phyloP scores from a whole-genome alignment of 2,329 filamentous ascomycete genomes.

The Aspergillus tamarii region DNA sequence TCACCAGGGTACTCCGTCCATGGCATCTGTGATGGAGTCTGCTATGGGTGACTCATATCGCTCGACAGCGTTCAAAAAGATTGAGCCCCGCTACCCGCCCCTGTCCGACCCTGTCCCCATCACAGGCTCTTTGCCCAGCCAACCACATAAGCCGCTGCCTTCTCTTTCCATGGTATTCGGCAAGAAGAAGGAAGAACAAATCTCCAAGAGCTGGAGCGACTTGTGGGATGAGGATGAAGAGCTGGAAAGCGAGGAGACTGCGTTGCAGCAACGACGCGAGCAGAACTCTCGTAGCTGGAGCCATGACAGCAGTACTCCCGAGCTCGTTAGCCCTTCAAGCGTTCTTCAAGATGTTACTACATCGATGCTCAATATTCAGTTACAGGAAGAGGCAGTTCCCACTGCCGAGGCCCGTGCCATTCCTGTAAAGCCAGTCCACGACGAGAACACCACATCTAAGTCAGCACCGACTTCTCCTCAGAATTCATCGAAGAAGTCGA shows the following conservation, averaged over 20 bases:
- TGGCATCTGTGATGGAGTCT: constrained; percentile 83
- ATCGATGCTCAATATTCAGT: constrained; percentile 53
- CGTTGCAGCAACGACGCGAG: constrained; percentile 60
- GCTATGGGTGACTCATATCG: constrained; percentile 80
- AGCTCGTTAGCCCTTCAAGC: constrained; percentile 52
- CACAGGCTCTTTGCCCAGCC: constrained; percentile 73
- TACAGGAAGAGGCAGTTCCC: constrained; percentile 38
- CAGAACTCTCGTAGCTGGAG: constrained; percentile 79
- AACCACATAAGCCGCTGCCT: constrained; percentile 61
- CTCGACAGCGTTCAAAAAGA: constrained; percentile 61
- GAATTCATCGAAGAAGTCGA: constrained; percentile 58
- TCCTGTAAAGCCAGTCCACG: constrained; percentile 56
- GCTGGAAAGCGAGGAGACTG: constrained; percentile 63
- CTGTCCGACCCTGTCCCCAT: constrained; percentile 71
- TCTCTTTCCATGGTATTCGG: constrained; percentile 81
- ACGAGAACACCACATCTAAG: constrained; percentile 52
- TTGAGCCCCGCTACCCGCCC: constrained; percentile 49
- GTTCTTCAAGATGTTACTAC: constrained; percentile 59
- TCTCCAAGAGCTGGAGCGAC: constrained; percentile 99
- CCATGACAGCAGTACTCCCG: constrained; percentile 66
- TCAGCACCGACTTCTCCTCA: constrained; percentile 55
- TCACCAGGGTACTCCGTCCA: constrained; percentile 75
- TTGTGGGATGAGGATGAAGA: constrained; percentile 91
- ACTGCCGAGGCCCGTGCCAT: constrained; percentile 21
- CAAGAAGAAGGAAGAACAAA: constrained; percentile 68